phyloP scores from a whole-genome alignment of 1,284 basidiomycete species.

The Ganoderma lingzhi region DNA sequence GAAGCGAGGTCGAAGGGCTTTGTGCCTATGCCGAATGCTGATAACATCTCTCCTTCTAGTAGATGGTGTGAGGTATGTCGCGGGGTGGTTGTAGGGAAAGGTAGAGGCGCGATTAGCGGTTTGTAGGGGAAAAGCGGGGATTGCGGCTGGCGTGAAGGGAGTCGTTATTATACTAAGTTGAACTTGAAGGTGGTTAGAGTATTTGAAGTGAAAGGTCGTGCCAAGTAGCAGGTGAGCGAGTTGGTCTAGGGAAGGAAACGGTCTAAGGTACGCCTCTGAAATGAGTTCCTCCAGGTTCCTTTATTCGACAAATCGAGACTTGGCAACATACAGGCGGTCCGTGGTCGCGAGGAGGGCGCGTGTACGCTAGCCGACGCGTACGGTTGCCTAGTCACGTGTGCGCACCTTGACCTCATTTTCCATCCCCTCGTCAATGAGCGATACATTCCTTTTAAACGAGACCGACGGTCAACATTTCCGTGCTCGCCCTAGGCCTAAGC shows the following conservation, averaged over 20 bases:
- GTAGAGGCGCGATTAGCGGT: not conserved
- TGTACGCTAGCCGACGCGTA: not conserved
- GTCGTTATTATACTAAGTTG: not conserved
- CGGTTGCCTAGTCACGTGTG: not conserved
- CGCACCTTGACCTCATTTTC: not conserved
- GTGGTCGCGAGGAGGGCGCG: not conserved
- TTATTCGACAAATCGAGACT: not conserved
- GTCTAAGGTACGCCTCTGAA: not conserved
- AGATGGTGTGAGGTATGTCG: not conserved
- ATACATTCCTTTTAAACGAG: no score
- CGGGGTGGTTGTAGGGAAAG: not conserved
- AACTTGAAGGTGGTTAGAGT: not conserved
- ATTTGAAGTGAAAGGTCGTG: not conserved
- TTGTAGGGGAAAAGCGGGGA: not conserved
- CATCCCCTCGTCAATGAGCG: no score
- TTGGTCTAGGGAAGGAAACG: not conserved
- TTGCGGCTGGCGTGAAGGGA: not conserved
- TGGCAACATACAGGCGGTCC: not conserved
- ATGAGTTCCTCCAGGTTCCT: not conserved
- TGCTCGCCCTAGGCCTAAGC: no score
- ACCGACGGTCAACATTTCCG: no score
- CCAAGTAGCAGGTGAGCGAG: not conserved
- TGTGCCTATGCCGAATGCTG: slow-evolving; percentile 19
- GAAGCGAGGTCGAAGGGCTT: slow-evolving; percentile 23
- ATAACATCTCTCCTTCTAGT: slow-evolving; percentile 21